phyloP scores from a whole-genome alignment of 2,329 filamentous ascomycete genomes.

The Knoxdaviesia capensis region DNA sequence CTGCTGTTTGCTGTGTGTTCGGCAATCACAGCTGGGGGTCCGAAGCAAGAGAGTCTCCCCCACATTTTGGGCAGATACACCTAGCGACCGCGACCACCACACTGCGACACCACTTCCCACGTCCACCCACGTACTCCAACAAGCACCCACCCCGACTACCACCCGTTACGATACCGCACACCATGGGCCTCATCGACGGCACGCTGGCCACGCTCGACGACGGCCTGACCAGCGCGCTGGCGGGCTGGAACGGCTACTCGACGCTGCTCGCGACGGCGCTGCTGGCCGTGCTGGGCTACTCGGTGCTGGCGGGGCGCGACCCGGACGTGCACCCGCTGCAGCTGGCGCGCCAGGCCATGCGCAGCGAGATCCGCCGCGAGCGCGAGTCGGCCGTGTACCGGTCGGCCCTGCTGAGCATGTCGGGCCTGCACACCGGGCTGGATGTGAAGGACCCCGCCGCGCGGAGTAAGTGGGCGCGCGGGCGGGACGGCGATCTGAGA shows the following conservation, averaged over 20 bases:
- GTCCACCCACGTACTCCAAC: too few species aligned
- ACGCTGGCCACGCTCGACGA: slow-evolving; percentile 33
- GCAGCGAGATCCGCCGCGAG: slow-evolving; percentile 60
- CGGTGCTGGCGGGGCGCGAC: slow-evolving; percentile 50
- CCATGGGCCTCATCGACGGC: slow-evolving; percentile 29
- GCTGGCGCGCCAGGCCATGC: slow-evolving; percentile 63
- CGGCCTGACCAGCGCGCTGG: slow-evolving; percentile 45
- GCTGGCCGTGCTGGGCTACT: slow-evolving; percentile 47
- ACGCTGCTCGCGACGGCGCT: slow-evolving; percentile 41
- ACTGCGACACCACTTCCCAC: too few species aligned
- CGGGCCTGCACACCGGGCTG: slow-evolving; percentile 55
- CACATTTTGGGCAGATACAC: too few species aligned
- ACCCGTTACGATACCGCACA: too few species aligned
- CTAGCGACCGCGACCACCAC: too few species aligned
- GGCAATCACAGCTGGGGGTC: too few species aligned
- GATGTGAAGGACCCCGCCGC: slow-evolving; percentile 65
- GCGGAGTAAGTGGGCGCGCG: slow-evolving; percentile 56
- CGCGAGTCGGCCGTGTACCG: slow-evolving; percentile 75
- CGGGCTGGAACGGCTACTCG: slow-evolving; percentile 67
- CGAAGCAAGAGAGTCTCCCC: too few species aligned
- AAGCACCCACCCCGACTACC: too few species aligned
- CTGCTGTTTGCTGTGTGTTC: too few species aligned
- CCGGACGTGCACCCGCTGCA: slow-evolving; percentile 86
- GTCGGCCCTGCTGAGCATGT: slow-evolving; percentile 71
- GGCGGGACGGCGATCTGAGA: slow-evolving; percentile 72